Percentiles rank a stretch among this genome's conserved stretches.
phyloP scores from a whole-genome alignment of 805 yeast species.

The Torulaspora microellipsoides region DNA sequence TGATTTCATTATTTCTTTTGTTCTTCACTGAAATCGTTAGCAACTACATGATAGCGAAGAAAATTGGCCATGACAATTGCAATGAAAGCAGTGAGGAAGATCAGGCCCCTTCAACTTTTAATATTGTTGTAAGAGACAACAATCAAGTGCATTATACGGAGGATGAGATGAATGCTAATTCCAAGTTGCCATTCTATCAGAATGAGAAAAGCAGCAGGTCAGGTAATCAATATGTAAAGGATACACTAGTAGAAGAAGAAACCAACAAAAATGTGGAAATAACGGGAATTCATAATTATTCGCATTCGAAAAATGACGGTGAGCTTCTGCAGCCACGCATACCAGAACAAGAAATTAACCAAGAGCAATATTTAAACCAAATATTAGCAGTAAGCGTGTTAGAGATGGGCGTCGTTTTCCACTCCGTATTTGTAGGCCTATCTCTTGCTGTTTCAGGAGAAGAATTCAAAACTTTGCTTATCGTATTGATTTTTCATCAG shows the following conservation, averaged over 20 bases:
- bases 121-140: neutral
- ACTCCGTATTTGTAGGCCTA: constrained; percentile 69
- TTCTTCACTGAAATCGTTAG: constrained; percentile 48
- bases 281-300: neutral
- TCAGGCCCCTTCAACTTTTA: neutral
- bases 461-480: constrained; percentile 57
- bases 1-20: constrained; percentile 42
- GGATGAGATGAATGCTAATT: neutral
- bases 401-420: constrained; percentile 71
- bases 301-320: too few relatives aligned
- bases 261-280: neutral
- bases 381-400: constrained; percentile 35
- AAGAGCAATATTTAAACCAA: neutral
- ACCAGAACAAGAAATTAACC: too few relatives aligned
- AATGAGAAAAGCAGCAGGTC: neutral
- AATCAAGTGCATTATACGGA: neutral
- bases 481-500: constrained; percentile 69
- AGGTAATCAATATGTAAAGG: neutral
- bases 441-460: constrained; percentile 61
- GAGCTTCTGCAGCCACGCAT: too few relatives aligned
- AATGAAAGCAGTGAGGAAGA: constrained; percentile 15
- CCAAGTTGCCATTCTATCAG: neutral
- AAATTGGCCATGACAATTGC: constrained; percentile 21
- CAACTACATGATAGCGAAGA: constrained; percentile 39
- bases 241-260: neutral